Conservation (phyloP, 352 stramenopile species). For the Aphanomyces astaci region DNA sequence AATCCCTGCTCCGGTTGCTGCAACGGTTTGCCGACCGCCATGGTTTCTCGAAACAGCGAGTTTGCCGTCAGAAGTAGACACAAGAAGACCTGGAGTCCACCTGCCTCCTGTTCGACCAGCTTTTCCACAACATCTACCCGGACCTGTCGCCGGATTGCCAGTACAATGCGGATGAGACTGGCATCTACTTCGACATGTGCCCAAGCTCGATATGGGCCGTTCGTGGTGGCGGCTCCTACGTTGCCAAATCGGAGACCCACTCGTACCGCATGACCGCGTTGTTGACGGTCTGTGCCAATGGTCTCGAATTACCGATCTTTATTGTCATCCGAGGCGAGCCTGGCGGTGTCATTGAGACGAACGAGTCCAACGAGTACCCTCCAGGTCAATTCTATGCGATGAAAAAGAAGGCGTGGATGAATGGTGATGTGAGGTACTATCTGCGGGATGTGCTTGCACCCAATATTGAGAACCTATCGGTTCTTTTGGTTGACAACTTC, state of each 20-base stretch:
- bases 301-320: conserved; percentile 24
- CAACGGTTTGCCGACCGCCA: background rate
- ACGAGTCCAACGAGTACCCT: background rate
- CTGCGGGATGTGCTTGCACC: background rate
- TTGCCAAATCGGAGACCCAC: conserved; percentile 18
- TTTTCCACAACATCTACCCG: background rate
- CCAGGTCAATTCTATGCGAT: background rate
- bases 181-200: conserved; percentile 19
- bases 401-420: background rate
- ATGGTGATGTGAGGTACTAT: background rate
- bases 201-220: conserved; percentile 5
- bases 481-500: no score
- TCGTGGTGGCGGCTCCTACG: conserved; percentile 12
- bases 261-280: conserved; percentile 22
- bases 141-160: background rate
- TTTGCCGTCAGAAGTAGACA: background rate
- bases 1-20: background rate
- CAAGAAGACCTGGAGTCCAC: background rate
- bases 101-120: background rate
- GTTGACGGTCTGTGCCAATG: conserved; percentile 22
- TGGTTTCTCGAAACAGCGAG: background rate
- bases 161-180: background rate
- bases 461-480: background rate
- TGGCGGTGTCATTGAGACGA: background rate
- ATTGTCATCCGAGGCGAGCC: conserved; percentile 20